A percentile compares a stretch with the other conserved stretches of the same genome.
These are phyloP conservation scores for Populus euphratica DNA, from an alignment of 345 rosid genomes.

Conservation along the genomic window DNA sequence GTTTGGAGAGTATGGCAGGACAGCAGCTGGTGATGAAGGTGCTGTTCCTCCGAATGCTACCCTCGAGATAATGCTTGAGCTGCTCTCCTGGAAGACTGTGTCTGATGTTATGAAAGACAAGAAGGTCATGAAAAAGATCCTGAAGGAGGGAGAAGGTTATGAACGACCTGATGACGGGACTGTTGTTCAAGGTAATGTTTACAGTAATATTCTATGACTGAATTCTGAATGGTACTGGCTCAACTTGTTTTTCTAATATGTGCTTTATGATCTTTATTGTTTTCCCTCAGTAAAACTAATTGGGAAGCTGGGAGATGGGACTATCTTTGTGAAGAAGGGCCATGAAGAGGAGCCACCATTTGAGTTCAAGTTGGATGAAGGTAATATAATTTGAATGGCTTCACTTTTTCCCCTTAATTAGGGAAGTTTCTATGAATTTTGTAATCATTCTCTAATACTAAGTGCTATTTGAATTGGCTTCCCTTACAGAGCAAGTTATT, in stretches of 20 bases:
- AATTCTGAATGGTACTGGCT: neutral
- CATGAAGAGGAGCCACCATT: slow-evolving; percentile 58
- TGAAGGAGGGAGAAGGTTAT: slow-evolving; percentile 87
- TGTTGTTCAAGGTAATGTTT: slow-evolving; percentile 44
- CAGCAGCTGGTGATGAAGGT: slow-evolving; percentile 44
- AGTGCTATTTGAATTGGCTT: neutral
- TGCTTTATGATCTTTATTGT: neutral
- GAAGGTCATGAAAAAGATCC: slow-evolving; percentile 72
- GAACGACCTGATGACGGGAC: slow-evolving; percentile 85
- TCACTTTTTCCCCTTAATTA: neutral
- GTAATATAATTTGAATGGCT: slow-evolving; percentile 23
- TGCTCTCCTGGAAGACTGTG: slow-evolving; percentile 86
- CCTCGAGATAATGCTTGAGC: slow-evolving; percentile 53
- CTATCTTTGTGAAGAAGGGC: slow-evolving; percentile 71
- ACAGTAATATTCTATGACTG: neutral
- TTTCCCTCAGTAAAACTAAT: slow-evolving; percentile 66
- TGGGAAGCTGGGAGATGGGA: slow-evolving; percentile 81
- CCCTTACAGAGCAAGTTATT: slow-evolving; percentile 66
- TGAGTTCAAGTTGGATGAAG: slow-evolving; percentile 88
- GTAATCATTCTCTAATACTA: neutral
- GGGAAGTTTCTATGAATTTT: neutral
- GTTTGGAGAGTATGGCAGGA: slow-evolving; percentile 83
- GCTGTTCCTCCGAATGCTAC: slow-evolving; percentile 83
- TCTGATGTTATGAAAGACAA: slow-evolving; percentile 75
- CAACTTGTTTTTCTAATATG: neutral